Base-by-base conservation (phyloP, 345 rosid genomes). In the Angophora floribunda region DNA sequence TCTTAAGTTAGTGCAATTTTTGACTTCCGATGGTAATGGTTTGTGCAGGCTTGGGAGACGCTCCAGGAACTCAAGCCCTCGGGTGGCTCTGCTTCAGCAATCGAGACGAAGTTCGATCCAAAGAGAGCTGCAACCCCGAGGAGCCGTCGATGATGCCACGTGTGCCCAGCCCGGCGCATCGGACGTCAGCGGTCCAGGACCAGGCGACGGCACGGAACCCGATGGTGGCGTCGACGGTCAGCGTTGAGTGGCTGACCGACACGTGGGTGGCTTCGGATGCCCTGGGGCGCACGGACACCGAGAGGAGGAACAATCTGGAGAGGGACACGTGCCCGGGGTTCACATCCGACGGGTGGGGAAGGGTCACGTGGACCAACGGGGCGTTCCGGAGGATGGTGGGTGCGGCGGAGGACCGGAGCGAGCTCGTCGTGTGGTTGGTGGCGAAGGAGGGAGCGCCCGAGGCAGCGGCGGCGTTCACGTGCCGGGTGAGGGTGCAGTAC, bases 291-390 rank as follows among this genome's bases (percentile, higher is more conserved):
- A 89, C 92, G 32, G 95, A 91, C 91, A 88, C 88, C 85, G 93
- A 92, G 89, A 86, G 90, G 21, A 87, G 36, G 75, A 87, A 61
- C 80, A 90, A 82, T 85, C 90, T 95, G 44, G 86, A 90, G 45
- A 50, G 65, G 49, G 95, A 93, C 92, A 92, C 92, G 85, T 90
- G 92, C 91, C 96, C 97, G 3, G 94, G 92, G 52, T 92, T 95
- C 52, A 28, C 93, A 87, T 92, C 97, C 3, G 94, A 95, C 51
- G 87, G 87, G 6, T 86, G 70, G 75, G 89, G 89, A 44, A 90
- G 78, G 67, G 94, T 95, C 51, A 55, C 75, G 70, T 92, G 94
- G 96, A 92, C 93, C 44, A 95, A 95, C 88, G 89, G 89, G 47
- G 93, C 94, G 51, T 94, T 91, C 80, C 92, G 91, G 89, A 90